Evolutionary conservation across 495 filamentous ascomycete genomes (phyloP).

Genomic region (Oidiodendron maius): DNA sequence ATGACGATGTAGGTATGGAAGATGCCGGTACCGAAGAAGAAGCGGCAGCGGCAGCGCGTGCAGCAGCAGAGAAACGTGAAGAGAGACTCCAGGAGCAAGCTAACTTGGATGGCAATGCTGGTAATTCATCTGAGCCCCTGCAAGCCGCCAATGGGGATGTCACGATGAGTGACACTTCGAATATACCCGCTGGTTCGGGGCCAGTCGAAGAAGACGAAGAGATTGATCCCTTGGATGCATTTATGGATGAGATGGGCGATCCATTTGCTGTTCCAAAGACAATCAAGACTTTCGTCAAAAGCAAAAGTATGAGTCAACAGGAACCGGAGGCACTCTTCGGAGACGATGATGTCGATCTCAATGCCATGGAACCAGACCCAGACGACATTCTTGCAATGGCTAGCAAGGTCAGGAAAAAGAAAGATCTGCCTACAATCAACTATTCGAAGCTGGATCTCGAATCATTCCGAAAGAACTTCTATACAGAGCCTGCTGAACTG

Average conservation of each 20-base stretch:
- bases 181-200: conserved; percentile 12
- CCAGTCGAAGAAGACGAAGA: conserved; percentile 57
- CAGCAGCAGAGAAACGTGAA: conserved; percentile 71
- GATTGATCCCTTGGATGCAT: conserved; percentile 89
- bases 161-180: conserved; percentile 32
- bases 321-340: conserved; percentile 86
- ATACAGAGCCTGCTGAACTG: conserved; percentile 81
- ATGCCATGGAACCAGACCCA: conserved; percentile 66
- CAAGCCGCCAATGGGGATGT: conserved; percentile 32
- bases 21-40: conserved; percentile 82
- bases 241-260: conserved; percentile 78
- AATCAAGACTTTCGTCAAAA: conserved; percentile 17
- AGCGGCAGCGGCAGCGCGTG: conserved; percentile 73
- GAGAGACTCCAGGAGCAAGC: conserved; percentile 54
- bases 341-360: conserved; percentile 71
- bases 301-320: conserved; percentile 29
- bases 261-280: conserved; percentile 33
- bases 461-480: conserved; percentile 88
- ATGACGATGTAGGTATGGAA: conserved; percentile 71
- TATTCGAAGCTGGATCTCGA: conserved; percentile 81
- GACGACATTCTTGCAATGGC: conserved; percentile 84
- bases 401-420: conserved; percentile 86
- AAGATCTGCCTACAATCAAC: conserved; percentile 82
- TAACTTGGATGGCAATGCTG: conserved; percentile 29
- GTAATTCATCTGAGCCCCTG: conserved; percentile 12